phyloP scores from a whole-genome alignment of 306 rosid genomes.

The Medicago arabica region DNA sequence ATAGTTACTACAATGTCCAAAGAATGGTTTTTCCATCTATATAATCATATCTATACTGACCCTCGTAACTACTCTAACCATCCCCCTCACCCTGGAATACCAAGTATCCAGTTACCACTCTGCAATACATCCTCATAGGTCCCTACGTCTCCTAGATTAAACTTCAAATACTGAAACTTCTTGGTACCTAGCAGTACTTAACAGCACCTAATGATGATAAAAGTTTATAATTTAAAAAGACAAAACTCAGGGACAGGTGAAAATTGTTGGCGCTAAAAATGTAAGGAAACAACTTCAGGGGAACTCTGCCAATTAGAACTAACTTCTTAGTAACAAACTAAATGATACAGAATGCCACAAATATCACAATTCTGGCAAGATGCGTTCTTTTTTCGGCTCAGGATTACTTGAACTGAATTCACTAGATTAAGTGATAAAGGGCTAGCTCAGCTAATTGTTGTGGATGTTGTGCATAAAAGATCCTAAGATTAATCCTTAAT shows the following conservation, averaged over 20 bases:
- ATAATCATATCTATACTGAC: neutral
- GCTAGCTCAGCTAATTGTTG: neutral
- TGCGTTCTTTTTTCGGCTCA: constrained; percentile 1
- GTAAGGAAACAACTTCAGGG: constrained; percentile 23
- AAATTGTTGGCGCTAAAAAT: constrained; percentile 1
- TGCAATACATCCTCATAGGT: neutral
- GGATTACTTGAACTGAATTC: constrained; percentile 30
- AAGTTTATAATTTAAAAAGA: neutral
- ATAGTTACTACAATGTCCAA: neutral
- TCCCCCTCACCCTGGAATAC: neutral
- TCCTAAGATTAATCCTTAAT: constrained; percentile 9
- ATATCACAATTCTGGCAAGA: constrained; percentile 3
- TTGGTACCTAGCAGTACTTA: neutral
- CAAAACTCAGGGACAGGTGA: neutral
- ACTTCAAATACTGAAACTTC: neutral
- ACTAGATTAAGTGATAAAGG: constrained; percentile 2
- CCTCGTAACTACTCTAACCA: neutral
- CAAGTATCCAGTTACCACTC: neutral
- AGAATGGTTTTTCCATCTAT: neutral
- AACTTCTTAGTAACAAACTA: constrained; percentile 17
- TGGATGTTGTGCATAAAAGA: neutral
- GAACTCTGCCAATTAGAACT: constrained; percentile 5
- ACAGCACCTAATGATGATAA: constrained; percentile 6
- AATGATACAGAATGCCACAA: constrained; percentile 4
- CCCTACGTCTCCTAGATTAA: neutral